Base-by-base conservation (phyloP, 1,284 basidiomycete species). In the Ustilago xerochloae region DNA sequence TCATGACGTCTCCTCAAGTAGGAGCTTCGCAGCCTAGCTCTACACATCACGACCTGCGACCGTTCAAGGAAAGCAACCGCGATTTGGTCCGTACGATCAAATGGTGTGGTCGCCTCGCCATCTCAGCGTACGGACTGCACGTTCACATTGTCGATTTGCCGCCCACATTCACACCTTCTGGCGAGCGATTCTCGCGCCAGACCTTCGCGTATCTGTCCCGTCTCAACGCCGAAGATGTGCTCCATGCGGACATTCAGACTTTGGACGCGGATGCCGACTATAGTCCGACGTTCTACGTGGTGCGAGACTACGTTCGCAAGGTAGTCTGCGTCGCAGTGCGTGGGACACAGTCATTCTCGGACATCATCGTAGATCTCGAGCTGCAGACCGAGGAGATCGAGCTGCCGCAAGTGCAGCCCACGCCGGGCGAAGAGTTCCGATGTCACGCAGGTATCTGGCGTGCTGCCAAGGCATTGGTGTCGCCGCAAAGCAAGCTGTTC, bases 301-400 rank as follows among this genome's bases (percentile, higher is more conserved):
- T 81, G 4, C 75, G 79, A 28, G 82, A 84, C 60, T 70, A 77
- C 24, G 66, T 70, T 7, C 78, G 81, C 45, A 79, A 79, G 61
- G 76, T 78, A 36, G 76, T 84, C 47, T 80, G 80, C 47, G 81
- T 84, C 0, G 77, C 80, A 4, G 78, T 84, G 6, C 75, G 82
- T 3, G 82, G 82, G 8, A 84, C 81, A 15, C 82, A 84, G 47
- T 81, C 79, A 7, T 80, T 84, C 49, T 77, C 77, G 15, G 82
- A 84, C 58, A 83, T 84, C 57, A 82, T 84, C 12, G 81, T 83
- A 18, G 82, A 84, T 57, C 49, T 84, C 38, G 82, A 84, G 26
- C 61, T 84, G 67, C 68, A 71, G 28, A 78, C 80, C 13, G 77
- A 79, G 53, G 71, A 78, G 60, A 63, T 84, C 24, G 76, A 75